These are phyloP conservation scores for Hyphopichia homilentoma DNA, from an alignment of 805 yeast species.

Conservation along the genomic window DNA sequence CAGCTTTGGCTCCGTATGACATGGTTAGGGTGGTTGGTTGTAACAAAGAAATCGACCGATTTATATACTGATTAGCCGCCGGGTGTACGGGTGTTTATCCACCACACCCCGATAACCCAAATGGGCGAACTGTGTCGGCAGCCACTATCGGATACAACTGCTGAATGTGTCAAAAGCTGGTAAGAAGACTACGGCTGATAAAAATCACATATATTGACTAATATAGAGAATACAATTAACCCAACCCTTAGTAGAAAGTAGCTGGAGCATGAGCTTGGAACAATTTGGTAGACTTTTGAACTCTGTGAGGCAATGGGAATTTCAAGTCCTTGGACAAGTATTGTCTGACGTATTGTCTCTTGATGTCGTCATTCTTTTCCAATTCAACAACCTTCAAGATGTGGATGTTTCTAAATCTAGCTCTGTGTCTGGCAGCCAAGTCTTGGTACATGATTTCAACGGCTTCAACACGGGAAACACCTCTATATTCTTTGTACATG, in stretches of 20 bases:
- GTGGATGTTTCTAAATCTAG: conserved; percentile 99
- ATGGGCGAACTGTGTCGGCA: too few relatives aligned
- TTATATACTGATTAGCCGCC: too few relatives aligned
- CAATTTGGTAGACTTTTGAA: conserved; percentile 83
- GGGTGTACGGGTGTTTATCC: too few relatives aligned
- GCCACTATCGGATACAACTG: too few relatives aligned
- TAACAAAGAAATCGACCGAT: too few relatives aligned
- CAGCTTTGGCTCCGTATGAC: conserved; percentile 73
- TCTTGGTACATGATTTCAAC: conserved; percentile 98
- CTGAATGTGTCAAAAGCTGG: too few relatives aligned
- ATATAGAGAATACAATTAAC: too few relatives aligned
- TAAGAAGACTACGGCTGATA: too few relatives aligned
- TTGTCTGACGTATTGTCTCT: conserved; percentile 99
- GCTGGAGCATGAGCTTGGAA: conserved; percentile 93
- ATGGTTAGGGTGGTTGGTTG: conserved; percentile 22
- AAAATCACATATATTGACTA: too few relatives aligned
- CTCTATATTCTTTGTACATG: conserved; percentile 99
- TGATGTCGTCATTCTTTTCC: conserved; percentile 95
- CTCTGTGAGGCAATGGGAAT: conserved; percentile 99
- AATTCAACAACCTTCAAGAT: conserved; percentile 99
- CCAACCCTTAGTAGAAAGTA: conserved; percentile 96
- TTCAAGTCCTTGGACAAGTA: conserved; percentile 91
- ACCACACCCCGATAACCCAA: too few relatives aligned
- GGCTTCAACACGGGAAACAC: conserved; percentile 97
- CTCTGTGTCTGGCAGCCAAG: conserved; percentile 99